These are phyloP conservation scores for Boletus barrowsii DNA, from an alignment of 768 basidiomycete genomes.

Conservation along the genomic window DNA sequence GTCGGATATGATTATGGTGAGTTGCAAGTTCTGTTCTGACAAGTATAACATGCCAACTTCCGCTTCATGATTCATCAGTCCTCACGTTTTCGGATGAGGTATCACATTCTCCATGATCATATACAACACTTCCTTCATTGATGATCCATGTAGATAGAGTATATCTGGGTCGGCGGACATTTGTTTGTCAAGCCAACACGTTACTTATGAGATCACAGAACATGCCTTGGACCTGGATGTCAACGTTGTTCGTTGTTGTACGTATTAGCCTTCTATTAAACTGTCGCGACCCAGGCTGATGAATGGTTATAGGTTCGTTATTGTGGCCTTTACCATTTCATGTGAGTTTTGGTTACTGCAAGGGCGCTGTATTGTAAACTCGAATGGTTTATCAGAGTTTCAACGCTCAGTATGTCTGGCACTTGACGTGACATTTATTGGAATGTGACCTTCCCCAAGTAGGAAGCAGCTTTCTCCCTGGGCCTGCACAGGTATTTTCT, in stretches of 20 bases:
- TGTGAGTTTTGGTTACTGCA: background rate
- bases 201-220: background rate
- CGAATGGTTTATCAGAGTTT: background rate
- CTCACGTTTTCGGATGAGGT: conserved; percentile 11
- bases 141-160: conserved; percentile 1
- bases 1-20: conserved; percentile 12
- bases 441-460: background rate
- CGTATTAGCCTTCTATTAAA: background rate
- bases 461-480: conserved; percentile 2
- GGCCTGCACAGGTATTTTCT: background rate
- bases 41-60: background rate
- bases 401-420: background rate
- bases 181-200: background rate
- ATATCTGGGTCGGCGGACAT: conserved; percentile 7
- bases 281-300: background rate
- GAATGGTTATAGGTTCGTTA: conserved; percentile 8
- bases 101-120: background rate
- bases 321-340: background rate
- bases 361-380: background rate
- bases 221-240: conserved; percentile 8
- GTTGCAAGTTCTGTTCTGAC: background rate
- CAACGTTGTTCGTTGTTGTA: conserved; percentile 8
- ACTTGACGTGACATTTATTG: background rate
- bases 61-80: background rate
- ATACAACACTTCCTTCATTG: background rate